Conservation (phyloP, 768 basidiomycete genomes). For the Symmetrospora coprosmae region DNA sequence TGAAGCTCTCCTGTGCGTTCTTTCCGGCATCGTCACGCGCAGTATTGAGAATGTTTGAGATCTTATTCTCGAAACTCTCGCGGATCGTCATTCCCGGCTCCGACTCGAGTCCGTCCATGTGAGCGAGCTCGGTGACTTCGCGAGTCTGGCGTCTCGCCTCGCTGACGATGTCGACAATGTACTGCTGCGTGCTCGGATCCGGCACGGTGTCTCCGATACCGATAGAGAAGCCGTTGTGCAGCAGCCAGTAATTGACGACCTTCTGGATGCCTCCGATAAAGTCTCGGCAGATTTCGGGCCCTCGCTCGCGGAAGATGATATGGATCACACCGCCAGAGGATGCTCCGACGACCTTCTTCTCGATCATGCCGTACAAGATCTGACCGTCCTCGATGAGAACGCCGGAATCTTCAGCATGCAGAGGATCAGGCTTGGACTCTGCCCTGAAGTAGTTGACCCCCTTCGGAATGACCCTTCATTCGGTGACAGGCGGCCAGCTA, state of each 20-base stretch:
- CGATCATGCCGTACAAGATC: conserved; percentile 82
- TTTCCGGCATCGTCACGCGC: conserved; percentile 93
- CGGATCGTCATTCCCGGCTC: conserved; percentile 97
- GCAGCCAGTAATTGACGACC: conserved; percentile 95
- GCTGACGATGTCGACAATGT: conserved; percentile 67
- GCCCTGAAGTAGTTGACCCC: conserved; percentile 61
- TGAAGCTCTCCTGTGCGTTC: conserved; percentile 89
- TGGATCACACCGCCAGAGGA: conserved; percentile 80
- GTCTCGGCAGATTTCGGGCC: conserved; percentile 72
- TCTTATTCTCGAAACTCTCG: conserved; percentile 88
- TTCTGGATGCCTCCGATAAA: conserved; percentile 87
- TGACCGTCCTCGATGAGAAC: conserved; percentile 95
- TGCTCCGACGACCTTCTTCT: conserved; percentile 98
- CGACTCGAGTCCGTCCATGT: conserved; percentile 71
- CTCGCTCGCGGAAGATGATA: conserved; percentile 93
- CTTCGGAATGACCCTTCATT: conserved; percentile 76
- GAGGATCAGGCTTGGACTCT: conserved; percentile 52
- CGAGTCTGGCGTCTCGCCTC: conserved; percentile 68
- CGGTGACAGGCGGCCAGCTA: no score
- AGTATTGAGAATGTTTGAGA: conserved; percentile 78
- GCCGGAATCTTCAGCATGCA: conserved; percentile 76
- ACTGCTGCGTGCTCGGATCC: conserved; percentile 69
- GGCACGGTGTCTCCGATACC: conserved; percentile 98
- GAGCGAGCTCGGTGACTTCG: conserved; percentile 63
- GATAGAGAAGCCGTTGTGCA: conserved; percentile 97